Percentiles rank a stretch among this genome's conserved stretches.
Evolutionary conservation across 805 yeast species (phyloP).

Genomic region (Hanseniaspora jakobsenii): DNA sequence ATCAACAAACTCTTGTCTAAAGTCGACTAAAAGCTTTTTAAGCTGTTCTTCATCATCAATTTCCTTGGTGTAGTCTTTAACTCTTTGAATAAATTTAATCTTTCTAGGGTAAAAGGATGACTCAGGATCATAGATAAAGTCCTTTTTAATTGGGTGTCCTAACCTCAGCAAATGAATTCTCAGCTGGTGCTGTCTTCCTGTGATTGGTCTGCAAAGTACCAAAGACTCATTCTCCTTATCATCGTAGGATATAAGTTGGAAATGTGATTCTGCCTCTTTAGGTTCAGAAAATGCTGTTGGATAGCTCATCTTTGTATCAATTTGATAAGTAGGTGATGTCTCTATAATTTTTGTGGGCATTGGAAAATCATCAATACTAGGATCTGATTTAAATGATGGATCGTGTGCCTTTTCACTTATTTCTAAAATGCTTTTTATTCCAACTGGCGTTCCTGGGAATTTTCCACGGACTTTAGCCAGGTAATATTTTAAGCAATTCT

Average conservation of each 20-base stretch:
- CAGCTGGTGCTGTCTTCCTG: slow-evolving; percentile 93
- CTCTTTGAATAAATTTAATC: slow-evolving; percentile 20
- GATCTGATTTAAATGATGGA: slow-evolving; percentile 16
- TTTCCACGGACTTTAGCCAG: slow-evolving; percentile 76
- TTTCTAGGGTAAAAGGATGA: slow-evolving; percentile 22
- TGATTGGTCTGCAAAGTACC: slow-evolving; percentile 73
- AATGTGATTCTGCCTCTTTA: slow-evolving; percentile 60
- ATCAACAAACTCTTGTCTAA: slow-evolving; percentile 24
- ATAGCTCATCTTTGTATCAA: slow-evolving; percentile 58
- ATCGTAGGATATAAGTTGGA: slow-evolving; percentile 52
- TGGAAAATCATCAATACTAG: slow-evolving; percentile 10
- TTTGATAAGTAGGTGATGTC: slow-evolving; percentile 45
- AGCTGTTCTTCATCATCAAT: slow-evolving; percentile 19
- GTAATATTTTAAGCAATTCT: slow-evolving; percentile 64
- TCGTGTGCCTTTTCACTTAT: no score
- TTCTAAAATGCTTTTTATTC: no score
- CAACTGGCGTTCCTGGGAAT: slow-evolving; percentile 40
- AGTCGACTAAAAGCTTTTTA: slow-evolving; percentile 17
- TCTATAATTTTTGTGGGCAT: slow-evolving; percentile 16
- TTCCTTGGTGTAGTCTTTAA: slow-evolving; percentile 7
- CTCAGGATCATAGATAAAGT: slow-evolving; percentile 47
- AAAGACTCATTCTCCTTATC: slow-evolving; percentile 37
- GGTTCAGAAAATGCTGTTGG: slow-evolving; percentile 33
- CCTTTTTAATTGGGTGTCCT: slow-evolving; percentile 81
- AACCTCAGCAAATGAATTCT: slow-evolving; percentile 79